Evolutionary conservation across 805 yeast genomes (phyloP), one percentile per base, ranked within the genome.

Genomic region (Candida germanica): DNA sequence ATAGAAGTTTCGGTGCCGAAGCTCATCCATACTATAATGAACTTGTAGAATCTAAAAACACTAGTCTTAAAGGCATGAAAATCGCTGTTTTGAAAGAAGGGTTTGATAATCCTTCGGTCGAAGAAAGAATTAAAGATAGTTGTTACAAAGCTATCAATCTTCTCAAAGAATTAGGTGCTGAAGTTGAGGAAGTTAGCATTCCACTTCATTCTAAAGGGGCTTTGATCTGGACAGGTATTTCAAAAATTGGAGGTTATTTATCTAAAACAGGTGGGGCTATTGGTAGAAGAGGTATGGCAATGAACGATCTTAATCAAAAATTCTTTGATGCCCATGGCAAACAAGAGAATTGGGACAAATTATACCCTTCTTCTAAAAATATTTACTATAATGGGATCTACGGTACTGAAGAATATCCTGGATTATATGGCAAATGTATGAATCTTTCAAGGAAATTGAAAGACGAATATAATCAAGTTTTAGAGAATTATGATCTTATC

Each of bases 171-270:
- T 39, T 61, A 4, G 67, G 66, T n/a, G 62, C 59, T 21, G 53
- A 51, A 17, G 58, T 62, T 3, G 53, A 46, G 13, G 67, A 61
- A 32, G 47, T 63, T 11, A 56, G 63, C 8, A 46, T 62, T 31
- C 69, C 68, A 9, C 43, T 55, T 39, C 69, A 64, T 39, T 38
- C 58, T 3, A 48, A 49, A 29, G 69, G 65, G 8, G 63, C 69
- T 6, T 59, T 58, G 23, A 53, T 64, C 30, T 62, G 69, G 69
- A 59, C 63, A 13, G 43, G 52, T 54, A 25, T 56, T 49, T 36
- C 60, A 43, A 35, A 54, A 54, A 39, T 46, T 43, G 36, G 52
- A 51, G 26, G 61, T 39, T 32, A 34, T 43, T 12, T 28, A 32
- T 19, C 43, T 40, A 35, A 50, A 29, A 19, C 19, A 21, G 36